These are phyloP conservation scores for Geoglossum cookeanum DNA, from an alignment of 2,329 filamentous ascomycete genomes.

Conservation along the genomic window DNA sequence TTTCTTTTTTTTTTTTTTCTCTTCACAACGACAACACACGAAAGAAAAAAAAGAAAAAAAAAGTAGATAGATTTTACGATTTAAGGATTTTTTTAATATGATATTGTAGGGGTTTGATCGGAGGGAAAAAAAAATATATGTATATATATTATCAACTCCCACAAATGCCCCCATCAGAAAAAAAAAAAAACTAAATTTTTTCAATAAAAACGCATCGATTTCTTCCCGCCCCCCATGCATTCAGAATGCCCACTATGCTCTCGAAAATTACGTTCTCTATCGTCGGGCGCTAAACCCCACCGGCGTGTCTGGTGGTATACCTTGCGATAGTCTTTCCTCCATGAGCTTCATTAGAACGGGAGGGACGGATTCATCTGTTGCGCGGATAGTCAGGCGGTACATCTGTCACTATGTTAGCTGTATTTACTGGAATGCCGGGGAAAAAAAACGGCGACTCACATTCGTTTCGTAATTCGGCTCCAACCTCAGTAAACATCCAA, in stretches of 20 bases:
- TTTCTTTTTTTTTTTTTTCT: too few relatives aligned
- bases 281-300: not conserved
- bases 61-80: too few relatives aligned
- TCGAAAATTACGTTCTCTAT: not conserved
- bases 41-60: too few relatives aligned
- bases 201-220: too few relatives aligned
- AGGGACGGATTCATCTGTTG: constrained; percentile 80
- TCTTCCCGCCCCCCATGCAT: too few relatives aligned
- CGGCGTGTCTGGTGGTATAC: constrained; percentile 11
- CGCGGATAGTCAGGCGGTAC: constrained; percentile 83
- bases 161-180: too few relatives aligned
- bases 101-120: too few relatives aligned
- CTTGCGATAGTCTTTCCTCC: constrained; percentile 58
- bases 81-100: too few relatives aligned
- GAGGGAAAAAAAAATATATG: too few relatives aligned
- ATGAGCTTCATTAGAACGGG: constrained; percentile 64
- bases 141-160: too few relatives aligned
- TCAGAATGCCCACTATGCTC: too few relatives aligned
- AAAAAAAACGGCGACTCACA: constrained; percentile 35
- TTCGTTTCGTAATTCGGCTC: constrained; percentile 87
- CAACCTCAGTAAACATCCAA: constrained; percentile 77
- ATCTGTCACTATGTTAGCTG: constrained; percentile 38
- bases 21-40: too few relatives aligned
- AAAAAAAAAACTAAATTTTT: not conserved
- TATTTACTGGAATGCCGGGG: not conserved